phyloP scores from a whole-genome alignment of 495 filamentous ascomycete species.

The Xylaria nigripes region DNA sequence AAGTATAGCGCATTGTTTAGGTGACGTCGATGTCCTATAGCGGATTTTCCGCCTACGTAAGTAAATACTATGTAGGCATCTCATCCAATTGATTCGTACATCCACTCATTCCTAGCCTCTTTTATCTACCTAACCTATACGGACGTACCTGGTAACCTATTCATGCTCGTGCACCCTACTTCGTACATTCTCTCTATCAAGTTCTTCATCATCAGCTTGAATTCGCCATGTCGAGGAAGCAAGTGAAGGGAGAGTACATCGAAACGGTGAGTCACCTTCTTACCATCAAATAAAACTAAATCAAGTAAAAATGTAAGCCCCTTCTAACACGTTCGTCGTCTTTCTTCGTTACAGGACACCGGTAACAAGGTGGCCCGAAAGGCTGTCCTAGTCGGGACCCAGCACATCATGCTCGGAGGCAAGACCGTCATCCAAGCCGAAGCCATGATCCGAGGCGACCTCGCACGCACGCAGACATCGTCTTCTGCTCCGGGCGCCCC shows the following conservation, averaged over 20 bases:
- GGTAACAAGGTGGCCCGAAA: constrained; percentile 97
- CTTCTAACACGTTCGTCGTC: constrained; percentile 1
- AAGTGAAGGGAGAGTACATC: constrained; percentile 82
- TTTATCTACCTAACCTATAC: too few relatives aligned
- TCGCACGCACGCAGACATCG: constrained; percentile 49
- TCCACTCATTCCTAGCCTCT: neutral
- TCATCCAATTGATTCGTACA: too few relatives aligned
- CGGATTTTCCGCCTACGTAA: too few relatives aligned
- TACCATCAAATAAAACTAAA: too few relatives aligned
- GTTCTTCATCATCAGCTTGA: neutral
- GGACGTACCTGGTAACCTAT: too few relatives aligned
- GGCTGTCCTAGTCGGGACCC: constrained; percentile 81
- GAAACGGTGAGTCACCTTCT: constrained; percentile 61
- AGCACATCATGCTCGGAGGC: constrained; percentile 94
- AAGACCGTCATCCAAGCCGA: constrained; percentile 90
- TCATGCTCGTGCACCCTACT: neutral
- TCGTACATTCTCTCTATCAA: constrained; percentile 13
- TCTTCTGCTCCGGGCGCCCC: constrained; percentile 27
- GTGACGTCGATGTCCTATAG: neutral
- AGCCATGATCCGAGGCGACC: constrained; percentile 86
- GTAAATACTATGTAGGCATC: too few relatives aligned
- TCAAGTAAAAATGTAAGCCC: neutral
- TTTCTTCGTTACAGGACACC: constrained; percentile 57
- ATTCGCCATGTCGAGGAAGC: constrained; percentile 60
- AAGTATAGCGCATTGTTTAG: neutral